phyloP scores from a whole-genome alignment of 495 filamentous ascomycete species.

The Hypoxylon lienhwacheense region DNA sequence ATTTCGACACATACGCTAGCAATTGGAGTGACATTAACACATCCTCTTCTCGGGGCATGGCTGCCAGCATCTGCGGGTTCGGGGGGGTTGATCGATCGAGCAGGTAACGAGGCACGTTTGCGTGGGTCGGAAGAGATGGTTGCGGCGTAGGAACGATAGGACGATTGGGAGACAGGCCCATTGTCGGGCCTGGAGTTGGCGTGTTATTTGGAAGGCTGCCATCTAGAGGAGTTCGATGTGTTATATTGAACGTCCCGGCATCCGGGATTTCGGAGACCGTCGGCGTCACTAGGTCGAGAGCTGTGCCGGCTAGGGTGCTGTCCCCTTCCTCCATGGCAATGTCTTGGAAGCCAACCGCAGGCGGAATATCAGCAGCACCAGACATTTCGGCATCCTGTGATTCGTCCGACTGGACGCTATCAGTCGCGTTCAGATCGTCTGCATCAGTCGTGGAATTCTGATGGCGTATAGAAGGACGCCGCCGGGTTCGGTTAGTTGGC shows the following conservation, averaged over 20 bases:
- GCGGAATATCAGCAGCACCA: conserved; percentile 78
- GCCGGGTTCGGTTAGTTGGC: conserved; percentile 47
- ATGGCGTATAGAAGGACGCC: conserved; percentile 80
- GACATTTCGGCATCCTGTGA: conserved; percentile 64
- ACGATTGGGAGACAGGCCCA: conserved; percentile 77
- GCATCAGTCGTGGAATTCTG: conserved; percentile 84
- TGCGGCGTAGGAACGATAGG: conserved; percentile 74
- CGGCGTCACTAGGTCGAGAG: conserved; percentile 72
- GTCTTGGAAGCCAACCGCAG: conserved; percentile 75
- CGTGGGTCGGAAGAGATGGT: conserved; percentile 62
- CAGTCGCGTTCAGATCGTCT: conserved; percentile 76
- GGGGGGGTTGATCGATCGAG: conserved; percentile 68
- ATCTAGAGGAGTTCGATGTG: conserved; percentile 84
- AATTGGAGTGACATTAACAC: conserved; percentile 98
- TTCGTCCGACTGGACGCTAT: conserved; percentile 72
- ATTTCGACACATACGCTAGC: conserved; percentile 96
- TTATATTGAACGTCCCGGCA: conserved; percentile 90
- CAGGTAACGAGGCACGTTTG: conserved; percentile 69
- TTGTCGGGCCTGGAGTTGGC: conserved; percentile 57
- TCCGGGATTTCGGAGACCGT: conserved; percentile 83
- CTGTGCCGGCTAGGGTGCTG: conserved; percentile 71
- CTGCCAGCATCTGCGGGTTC: conserved; percentile 70
- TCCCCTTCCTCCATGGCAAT: conserved; percentile 76
- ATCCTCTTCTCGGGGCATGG: conserved; percentile 95
- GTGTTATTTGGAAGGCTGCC: conserved; percentile 76